Evolutionary conservation across 805 yeast species (phyloP).

Genomic region (Lipomyces orientalis): DNA sequence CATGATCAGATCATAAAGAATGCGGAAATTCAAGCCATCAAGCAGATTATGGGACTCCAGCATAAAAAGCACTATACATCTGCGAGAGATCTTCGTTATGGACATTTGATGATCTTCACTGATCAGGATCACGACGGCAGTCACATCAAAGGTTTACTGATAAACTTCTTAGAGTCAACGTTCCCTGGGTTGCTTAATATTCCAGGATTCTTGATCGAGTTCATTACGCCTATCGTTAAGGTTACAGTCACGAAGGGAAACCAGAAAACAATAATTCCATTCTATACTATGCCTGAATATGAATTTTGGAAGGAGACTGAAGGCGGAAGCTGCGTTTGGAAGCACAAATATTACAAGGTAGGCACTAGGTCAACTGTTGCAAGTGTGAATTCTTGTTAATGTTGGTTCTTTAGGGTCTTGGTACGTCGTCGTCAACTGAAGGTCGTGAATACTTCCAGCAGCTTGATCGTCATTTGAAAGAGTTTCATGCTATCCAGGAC

Average conservation of each 20-base stretch:
- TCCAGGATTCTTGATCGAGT: conserved; percentile 91
- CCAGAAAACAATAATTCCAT: conserved; percentile 61
- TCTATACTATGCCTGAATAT: conserved; percentile 94
- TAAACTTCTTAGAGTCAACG: conserved; percentile 88
- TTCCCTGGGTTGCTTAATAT: conserved; percentile 91
- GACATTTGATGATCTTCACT: conserved; percentile 98
- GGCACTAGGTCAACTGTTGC: neutral
- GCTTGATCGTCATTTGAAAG: conserved; percentile 82
- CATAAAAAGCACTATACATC: conserved; percentile 85
- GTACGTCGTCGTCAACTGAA: conserved; percentile 86
- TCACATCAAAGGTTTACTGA: conserved; percentile 93
- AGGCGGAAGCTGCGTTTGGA: conserved; percentile 77
- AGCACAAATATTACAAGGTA: conserved; percentile 85
- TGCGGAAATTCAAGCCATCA: conserved; percentile 92
- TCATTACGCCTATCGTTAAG: conserved; percentile 95
- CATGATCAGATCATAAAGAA: conserved; percentile 94
- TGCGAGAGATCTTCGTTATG: conserved; percentile 80
- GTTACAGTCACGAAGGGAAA: conserved; percentile 70
- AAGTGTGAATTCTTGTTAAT: neutral
- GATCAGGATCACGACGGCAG: conserved; percentile 99
- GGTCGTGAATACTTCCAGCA: conserved; percentile 87
- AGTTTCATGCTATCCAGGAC: conserved; percentile 78
- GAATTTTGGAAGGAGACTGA: conserved; percentile 90
- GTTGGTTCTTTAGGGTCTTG: conserved; percentile 66
- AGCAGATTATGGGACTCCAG: conserved; percentile 93